A percentile compares a stretch with the other conserved stretches of the same genome.
These are phyloP conservation scores for Pyrrhoderma noxium DNA, from an alignment of 1,284 basidiomycete species.

Conservation along the genomic window DNA sequence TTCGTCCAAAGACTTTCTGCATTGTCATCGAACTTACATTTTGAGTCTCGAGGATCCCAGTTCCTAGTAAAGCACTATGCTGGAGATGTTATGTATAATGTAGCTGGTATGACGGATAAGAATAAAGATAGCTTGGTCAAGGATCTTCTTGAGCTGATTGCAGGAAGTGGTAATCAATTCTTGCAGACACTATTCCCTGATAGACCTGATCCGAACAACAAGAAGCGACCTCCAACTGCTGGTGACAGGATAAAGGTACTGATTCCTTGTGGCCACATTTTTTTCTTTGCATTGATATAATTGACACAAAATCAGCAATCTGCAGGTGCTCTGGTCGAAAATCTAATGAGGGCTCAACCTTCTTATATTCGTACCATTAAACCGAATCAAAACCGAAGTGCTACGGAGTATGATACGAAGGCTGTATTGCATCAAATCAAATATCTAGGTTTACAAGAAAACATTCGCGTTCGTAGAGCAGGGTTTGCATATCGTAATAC, in stretches of 20 bases:
- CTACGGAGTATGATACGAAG: constrained; percentile 89
- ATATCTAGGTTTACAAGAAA: constrained; percentile 97
- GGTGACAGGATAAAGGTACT: constrained; percentile 93
- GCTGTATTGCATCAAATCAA: constrained; percentile 98
- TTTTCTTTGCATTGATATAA: neutral
- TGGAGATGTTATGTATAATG: constrained; percentile 98
- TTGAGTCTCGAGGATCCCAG: constrained; percentile 85
- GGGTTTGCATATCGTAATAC: constrained; percentile 98
- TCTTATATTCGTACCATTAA: constrained; percentile 99
- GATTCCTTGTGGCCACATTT: neutral
- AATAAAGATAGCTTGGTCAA: constrained; percentile 98
- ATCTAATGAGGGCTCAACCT: constrained; percentile 92
- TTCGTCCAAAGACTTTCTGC: constrained; percentile 89
- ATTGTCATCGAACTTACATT: constrained; percentile 81
- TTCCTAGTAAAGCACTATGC: constrained; percentile 94
- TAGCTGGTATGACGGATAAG: constrained; percentile 99
- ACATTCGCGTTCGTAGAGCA: constrained; percentile 93
- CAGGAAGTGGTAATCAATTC: constrained; percentile 75
- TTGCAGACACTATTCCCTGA: constrained; percentile 90
- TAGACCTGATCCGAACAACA: constrained; percentile 91
- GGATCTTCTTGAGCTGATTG: constrained; percentile 89
- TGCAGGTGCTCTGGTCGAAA: constrained; percentile 92
- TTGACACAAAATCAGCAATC: constrained; percentile 47
- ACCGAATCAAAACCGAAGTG: constrained; percentile 94
- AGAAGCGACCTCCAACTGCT: constrained; percentile 96